A percentile compares a stretch with the other conserved stretches of the same genome.
Conservation (phyloP, 176 grass and related monocot species). For the Lolium perenne region DNA sequence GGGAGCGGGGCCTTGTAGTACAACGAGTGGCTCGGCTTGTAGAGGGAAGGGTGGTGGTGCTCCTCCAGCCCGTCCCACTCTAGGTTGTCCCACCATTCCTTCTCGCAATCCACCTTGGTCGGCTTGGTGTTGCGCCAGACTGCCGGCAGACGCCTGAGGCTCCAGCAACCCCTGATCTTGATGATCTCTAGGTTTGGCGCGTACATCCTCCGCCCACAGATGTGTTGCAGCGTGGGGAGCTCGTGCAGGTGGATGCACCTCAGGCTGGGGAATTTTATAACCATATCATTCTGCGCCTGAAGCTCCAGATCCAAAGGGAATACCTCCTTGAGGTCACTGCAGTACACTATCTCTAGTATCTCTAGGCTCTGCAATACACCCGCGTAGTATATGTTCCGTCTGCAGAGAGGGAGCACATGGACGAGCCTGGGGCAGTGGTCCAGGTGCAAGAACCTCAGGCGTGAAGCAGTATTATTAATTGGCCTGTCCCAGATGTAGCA, state of each 20-base stretch:
- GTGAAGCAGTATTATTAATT: rapidly evolving
- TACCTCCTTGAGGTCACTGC: not conserved
- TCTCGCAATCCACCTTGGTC: not conserved
- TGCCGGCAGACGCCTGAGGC: not conserved
- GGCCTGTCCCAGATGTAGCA: not conserved
- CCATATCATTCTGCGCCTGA: not conserved
- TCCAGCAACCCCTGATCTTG: slow-evolving; percentile 41
- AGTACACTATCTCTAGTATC: not conserved
- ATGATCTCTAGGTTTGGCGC: not conserved
- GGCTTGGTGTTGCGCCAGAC: rapidly evolving
- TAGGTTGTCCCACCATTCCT: not conserved
- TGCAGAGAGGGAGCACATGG: not conserved
- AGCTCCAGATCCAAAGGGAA: not conserved
- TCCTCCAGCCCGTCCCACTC: not conserved
- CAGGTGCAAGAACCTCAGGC: not conserved
- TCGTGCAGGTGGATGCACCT: slow-evolving; percentile 11
- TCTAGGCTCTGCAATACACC: too few relatives aligned
- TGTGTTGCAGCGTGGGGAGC: slow-evolving; percentile 6
- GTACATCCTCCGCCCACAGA: not conserved
- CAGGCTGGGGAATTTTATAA: rapidly evolving
- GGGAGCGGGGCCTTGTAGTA: not conserved
- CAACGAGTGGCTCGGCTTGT: not conserved
- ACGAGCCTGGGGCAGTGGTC: slow-evolving; percentile 18
- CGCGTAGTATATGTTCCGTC: too few relatives aligned
- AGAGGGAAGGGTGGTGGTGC: not conserved